A percentile compares a stretch with the other conserved stretches of the same genome.
Evolutionary conservation across 2,329 filamentous ascomycete genomes (phyloP).

Genomic region (Cryoendolithus antarcticus): DNA sequence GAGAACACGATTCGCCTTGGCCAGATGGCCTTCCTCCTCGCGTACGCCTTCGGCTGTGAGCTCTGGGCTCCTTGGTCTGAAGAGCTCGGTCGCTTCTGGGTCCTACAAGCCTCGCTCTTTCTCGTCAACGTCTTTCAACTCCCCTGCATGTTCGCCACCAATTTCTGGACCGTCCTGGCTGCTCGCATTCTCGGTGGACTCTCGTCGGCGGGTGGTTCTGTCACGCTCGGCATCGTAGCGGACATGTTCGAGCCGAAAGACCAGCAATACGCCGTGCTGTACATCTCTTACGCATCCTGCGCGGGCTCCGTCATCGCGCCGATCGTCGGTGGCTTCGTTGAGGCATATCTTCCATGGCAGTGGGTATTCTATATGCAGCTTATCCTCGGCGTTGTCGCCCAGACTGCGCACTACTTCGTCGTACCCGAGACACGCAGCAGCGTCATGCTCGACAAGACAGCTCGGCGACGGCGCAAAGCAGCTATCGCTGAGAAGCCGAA

Average conservation of each 20-base stretch:
- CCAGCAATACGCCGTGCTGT: conserved; percentile 46
- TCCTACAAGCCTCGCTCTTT: conserved; percentile 35
- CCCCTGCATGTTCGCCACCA: conserved; percentile 28
- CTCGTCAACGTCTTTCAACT: conserved; percentile 39
- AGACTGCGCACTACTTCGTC: conserved; percentile 51
- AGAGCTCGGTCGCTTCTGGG: conserved; percentile 34
- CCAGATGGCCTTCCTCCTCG: conserved; percentile 33
- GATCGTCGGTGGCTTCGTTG: conserved; percentile 11
- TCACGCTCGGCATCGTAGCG: conserved; percentile 50
- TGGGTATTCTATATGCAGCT: conserved; percentile 78
- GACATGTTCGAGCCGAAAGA: conserved; percentile 46
- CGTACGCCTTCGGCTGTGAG: conserved; percentile 34
- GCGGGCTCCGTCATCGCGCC: conserved; percentile 10
- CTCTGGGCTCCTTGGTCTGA: conserved; percentile 42
- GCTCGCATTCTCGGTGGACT: conserved; percentile 38
- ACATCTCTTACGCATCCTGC: conserved; percentile 31
- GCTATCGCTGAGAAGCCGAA: conserved; percentile 39
- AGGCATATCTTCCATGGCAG: conserved; percentile 48
- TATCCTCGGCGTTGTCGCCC: conserved; percentile 59
- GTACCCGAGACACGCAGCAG: conserved; percentile 61
- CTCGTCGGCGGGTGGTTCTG: conserved; percentile 47
- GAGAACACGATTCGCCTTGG: conserved; percentile 30
- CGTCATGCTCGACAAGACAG: conserved; percentile 62
- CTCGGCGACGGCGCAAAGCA: conserved; percentile 55
- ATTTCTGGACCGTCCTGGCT: conserved; percentile 28